Percentiles rank a stretch among this genome's conserved stretches.
Evolutionary conservation across 495 filamentous ascomycete genomes (phyloP).

Genomic region (Rusavskia elegans): DNA sequence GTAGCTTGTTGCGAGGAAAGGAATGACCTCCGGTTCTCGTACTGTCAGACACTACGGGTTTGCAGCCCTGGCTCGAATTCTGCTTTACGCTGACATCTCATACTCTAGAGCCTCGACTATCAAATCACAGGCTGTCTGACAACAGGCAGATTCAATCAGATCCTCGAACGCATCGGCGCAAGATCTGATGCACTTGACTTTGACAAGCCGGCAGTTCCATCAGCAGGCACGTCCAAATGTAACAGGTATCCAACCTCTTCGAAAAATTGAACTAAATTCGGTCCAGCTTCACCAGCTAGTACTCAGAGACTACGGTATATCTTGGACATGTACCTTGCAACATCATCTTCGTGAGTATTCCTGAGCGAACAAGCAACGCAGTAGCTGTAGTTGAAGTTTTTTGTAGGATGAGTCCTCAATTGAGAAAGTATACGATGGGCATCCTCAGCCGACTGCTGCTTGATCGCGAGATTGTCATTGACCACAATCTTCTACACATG

Average conservation of each 20-base stretch:
- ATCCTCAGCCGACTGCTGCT: slow-evolving; percentile 38
- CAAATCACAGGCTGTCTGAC: slow-evolving; percentile 7
- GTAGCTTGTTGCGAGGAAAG: slow-evolving; percentile 41
- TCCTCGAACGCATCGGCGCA: slow-evolving; percentile 12
- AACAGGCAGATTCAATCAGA: not conserved
- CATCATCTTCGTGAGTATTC: not conserved
- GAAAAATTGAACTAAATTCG: too few species aligned
- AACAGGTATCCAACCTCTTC: not conserved
- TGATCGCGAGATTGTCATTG: slow-evolving; percentile 33
- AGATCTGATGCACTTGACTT: slow-evolving; percentile 7
- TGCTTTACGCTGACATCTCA: not conserved
- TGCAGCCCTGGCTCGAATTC: not conserved
- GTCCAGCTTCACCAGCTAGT: not conserved
- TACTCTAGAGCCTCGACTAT: not conserved
- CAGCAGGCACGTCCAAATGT: not conserved
- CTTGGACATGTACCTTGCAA: not conserved
- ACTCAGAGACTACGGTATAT: not conserved
- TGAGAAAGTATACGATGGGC: slow-evolving; percentile 3
- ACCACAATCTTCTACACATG: slow-evolving; percentile 22
- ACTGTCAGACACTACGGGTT: slow-evolving; percentile 38
- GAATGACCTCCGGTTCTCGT: slow-evolving; percentile 47
- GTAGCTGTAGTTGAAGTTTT: not conserved
- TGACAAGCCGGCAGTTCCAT: slow-evolving; percentile 2
- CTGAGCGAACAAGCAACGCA: not conserved
- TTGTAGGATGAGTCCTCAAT: not conserved